These are phyloP conservation scores for Colletotrichum magnum DNA, from an alignment of 2,329 filamentous ascomycete species.

Conservation along the genomic window DNA sequence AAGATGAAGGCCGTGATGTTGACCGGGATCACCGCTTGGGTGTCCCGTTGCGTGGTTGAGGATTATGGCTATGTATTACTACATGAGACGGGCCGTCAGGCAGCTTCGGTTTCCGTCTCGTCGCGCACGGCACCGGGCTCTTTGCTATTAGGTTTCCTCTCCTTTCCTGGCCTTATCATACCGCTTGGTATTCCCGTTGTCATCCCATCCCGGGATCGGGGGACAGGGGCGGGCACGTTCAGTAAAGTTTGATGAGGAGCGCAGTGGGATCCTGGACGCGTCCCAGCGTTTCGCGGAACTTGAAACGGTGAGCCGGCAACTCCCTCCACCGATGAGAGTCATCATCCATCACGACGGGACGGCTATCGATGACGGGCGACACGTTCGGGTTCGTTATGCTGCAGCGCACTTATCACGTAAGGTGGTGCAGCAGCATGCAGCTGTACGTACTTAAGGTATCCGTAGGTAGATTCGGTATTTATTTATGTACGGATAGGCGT, in stretches of 20 bases:
- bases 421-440: neutral
- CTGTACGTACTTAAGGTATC: neutral
- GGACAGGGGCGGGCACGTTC: constrained; percentile 9
- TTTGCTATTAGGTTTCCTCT: constrained; percentile 8
- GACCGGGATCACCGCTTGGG: too few relatives aligned
- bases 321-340: neutral
- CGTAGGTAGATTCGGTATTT: neutral
- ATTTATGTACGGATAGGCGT: neutral
- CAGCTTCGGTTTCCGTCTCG: neutral
- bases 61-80: too few relatives aligned
- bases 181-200: constrained; percentile 13
- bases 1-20: too few relatives aligned
- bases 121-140: neutral
- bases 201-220: constrained; percentile 27
- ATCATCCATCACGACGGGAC: neutral
- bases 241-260: constrained; percentile 29
- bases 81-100: too few relatives aligned
- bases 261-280: neutral
- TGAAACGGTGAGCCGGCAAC: constrained; percentile 29
- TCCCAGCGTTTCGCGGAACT: neutral
- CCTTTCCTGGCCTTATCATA: too few relatives aligned
- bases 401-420: too few relatives aligned
- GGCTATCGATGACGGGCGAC: too few relatives aligned
- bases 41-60: too few relatives aligned
- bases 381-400: too few relatives aligned